These are phyloP conservation scores for Tricholoma sp. DNA, from an alignment of 768 basidiomycete genomes.

Conservation along the genomic window DNA sequence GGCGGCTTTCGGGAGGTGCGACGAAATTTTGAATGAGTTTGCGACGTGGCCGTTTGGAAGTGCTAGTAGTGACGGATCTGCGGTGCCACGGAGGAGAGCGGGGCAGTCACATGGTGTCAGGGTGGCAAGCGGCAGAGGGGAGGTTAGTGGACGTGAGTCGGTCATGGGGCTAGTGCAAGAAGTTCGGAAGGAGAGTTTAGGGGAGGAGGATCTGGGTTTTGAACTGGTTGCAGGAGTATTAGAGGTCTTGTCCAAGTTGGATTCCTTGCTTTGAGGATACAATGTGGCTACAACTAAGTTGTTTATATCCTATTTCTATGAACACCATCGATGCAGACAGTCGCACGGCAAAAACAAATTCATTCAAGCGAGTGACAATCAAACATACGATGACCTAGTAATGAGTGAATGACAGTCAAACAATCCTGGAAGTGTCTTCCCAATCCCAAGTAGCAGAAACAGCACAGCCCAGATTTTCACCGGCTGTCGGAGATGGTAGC, in stretches of 20 bases:
- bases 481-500: too few species aligned
- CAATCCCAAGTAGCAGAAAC: too few species aligned
- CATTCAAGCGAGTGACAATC: too few species aligned
- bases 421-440: too few species aligned
- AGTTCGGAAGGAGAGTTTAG: slow-evolving; percentile 63
- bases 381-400: too few species aligned
- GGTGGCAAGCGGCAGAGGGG: slow-evolving; percentile 53
- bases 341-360: not conserved
- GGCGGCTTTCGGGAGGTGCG: slow-evolving; percentile 87
- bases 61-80: slow-evolving; percentile 22
- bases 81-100: slow-evolving; percentile 13
- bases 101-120: slow-evolving; percentile 21
- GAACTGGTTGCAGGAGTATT: slow-evolving; percentile 91
- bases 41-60: slow-evolving; percentile 82
- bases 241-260: slow-evolving; percentile 89
- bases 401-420: too few species aligned
- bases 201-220: slow-evolving; percentile 78
- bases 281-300: not conserved
- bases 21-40: slow-evolving; percentile 93
- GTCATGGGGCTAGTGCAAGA: slow-evolving; percentile 72
- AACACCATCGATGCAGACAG: not conserved
- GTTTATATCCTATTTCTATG: not conserved
- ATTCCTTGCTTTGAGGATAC: slow-evolving; percentile 62
- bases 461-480: too few species aligned
- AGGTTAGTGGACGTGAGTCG: slow-evolving; percentile 51